A percentile compares a stretch with the other conserved stretches of the same genome.
Conservation (phyloP, 148 eudicot genomes). For the Nepenthes mirabilis region DNA sequence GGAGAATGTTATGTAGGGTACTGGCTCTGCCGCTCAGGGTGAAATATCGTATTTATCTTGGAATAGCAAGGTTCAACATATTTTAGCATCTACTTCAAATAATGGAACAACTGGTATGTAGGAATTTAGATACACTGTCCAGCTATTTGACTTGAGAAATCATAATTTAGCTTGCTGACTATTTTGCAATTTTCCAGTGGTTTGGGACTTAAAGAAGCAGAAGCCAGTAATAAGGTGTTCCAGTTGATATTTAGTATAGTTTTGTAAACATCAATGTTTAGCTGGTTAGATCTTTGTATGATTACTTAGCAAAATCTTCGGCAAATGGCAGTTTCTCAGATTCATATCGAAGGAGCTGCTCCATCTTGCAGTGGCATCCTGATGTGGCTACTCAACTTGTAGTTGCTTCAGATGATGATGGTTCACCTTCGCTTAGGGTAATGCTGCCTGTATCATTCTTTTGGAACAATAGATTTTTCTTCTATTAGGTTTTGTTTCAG, state of each 20-base stretch:
- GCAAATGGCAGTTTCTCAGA: constrained; percentile 63
- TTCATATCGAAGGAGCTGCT: constrained; percentile 71
- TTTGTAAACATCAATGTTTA: not conserved
- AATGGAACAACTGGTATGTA: constrained; percentile 82
- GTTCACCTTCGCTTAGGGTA: constrained; percentile 78
- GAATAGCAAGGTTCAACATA: constrained; percentile 87
- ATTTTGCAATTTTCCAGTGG: constrained; percentile 37
- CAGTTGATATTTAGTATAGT: not conserved
- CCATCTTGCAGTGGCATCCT: constrained; percentile 98
- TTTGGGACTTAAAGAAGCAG: constrained; percentile 96
- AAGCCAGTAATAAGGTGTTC: constrained; percentile 80
- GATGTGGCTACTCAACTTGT: constrained; percentile 83
- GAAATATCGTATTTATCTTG: constrained; percentile 94
- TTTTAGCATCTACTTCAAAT: constrained; percentile 82
- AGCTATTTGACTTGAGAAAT: constrained; percentile 2
- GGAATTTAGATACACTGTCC: not conserved
- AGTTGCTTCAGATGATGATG: constrained; percentile 96
- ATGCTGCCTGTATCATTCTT: not conserved
- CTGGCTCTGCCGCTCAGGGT: constrained; percentile 77
- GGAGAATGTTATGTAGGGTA: constrained; percentile 45
- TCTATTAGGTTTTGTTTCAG: not conserved
- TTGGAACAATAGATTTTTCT: not conserved
- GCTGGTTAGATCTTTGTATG: not conserved
- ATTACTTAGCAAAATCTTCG: constrained; percentile 4
- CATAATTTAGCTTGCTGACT: not conserved